phyloP scores from a whole-genome alignment of 805 yeast genomes.

The Diddensiella caesifluorescens region DNA sequence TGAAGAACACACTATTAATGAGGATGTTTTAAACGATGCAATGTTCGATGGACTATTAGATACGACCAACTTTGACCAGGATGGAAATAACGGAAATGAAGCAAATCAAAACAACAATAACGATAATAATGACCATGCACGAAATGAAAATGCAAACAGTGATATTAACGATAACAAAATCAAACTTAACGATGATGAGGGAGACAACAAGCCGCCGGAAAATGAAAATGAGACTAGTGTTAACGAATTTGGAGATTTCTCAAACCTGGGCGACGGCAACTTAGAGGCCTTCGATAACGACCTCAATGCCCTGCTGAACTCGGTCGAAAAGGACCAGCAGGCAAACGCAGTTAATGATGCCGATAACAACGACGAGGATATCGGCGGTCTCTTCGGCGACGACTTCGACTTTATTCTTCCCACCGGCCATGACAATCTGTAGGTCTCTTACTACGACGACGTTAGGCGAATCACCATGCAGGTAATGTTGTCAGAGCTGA shows the following conservation, averaged over 20 bases:
- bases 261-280: constrained; percentile 2
- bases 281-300: constrained; percentile 16
- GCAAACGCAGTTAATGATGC: constrained; percentile 5
- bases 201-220: not conserved
- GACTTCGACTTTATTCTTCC: constrained; percentile 25
- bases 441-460: too few species aligned
- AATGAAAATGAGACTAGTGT: constrained; percentile 1
- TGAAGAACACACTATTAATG: constrained; percentile 3
- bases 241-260: constrained; percentile 12
- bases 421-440: not conserved
- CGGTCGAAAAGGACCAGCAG: constrained; percentile 5
- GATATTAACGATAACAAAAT: constrained; percentile 4
- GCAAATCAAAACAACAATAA: not conserved
- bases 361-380: constrained; percentile 17
- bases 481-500: constrained; percentile 87
- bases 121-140: constrained; percentile 7
- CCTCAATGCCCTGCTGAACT: constrained; percentile 16
- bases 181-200: not conserved
- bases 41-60: not conserved
- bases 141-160: constrained; percentile 1
- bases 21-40: constrained; percentile 1
- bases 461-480: constrained; percentile 75
- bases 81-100: not conserved
- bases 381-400: constrained; percentile 28
- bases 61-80: not conserved